These are phyloP conservation scores for Ustanciosporium gigantosporum DNA, from an alignment of 1,284 basidiomycete species.

Conservation along the genomic window DNA sequence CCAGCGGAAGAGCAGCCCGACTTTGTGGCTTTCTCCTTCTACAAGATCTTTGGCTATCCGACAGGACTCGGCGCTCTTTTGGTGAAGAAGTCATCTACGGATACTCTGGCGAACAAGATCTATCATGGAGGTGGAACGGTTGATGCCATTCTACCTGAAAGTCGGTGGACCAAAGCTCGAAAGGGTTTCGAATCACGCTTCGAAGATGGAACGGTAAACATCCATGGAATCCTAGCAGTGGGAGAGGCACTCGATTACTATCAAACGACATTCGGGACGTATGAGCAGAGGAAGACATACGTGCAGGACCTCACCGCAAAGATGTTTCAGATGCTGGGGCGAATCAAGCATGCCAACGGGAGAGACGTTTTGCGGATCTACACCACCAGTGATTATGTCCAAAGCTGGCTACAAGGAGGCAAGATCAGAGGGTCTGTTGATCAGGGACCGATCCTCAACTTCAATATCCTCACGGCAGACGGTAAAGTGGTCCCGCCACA, in stretches of 20 bases:
- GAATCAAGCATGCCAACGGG: conserved; percentile 30
- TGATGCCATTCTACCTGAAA: conserved; percentile 26
- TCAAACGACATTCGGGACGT: conserved; percentile 13
- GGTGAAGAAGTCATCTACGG: conserved; percentile 20
- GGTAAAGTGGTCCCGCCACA: conserved; percentile 29
- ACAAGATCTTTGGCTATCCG: conserved; percentile 49
- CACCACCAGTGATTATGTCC: not conserved
- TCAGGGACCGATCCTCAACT: conserved; percentile 42
- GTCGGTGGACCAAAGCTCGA: conserved; percentile 21
- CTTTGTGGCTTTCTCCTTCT: conserved; percentile 45
- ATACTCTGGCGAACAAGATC: conserved; percentile 18
- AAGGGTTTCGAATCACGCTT: conserved; percentile 23
- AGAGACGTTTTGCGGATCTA: conserved; percentile 17
- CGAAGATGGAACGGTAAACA: conserved; percentile 46
- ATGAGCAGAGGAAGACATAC: conserved; percentile 8
- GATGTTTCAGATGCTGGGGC: conserved; percentile 7
- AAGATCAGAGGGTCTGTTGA: not conserved
- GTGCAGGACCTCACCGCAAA: conserved; percentile 12
- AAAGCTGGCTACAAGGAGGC: not conserved
- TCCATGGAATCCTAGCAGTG: conserved; percentile 43
- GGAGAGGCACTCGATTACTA: conserved; percentile 25
- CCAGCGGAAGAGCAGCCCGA: conserved; percentile 22
- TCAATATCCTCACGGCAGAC: conserved; percentile 24
- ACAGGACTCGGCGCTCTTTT: conserved; percentile 46
- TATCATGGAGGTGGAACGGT: conserved; percentile 47